Percentiles rank a stretch among this genome's conserved stretches.
These are phyloP conservation scores for Mucor mucedo DNA, from an alignment of 371 early-diverging fungal genomes.

Conservation along the genomic window DNA sequence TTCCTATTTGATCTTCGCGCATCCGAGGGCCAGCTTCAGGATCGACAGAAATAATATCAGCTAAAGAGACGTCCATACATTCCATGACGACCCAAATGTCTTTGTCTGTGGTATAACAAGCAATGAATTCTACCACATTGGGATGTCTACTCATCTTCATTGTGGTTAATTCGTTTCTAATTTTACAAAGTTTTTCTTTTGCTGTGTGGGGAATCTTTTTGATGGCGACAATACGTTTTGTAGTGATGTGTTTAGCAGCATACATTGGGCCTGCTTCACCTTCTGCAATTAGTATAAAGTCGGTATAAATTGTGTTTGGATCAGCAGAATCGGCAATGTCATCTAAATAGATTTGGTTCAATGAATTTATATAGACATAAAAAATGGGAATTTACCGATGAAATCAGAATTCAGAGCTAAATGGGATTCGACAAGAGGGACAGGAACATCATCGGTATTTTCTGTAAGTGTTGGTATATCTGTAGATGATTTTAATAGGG, in stretches of 20 bases:
- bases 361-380: not conserved
- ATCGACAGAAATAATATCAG: conserved; percentile 71
- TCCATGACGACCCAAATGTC: conserved; percentile 78
- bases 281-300: conserved; percentile 71
- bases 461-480: conserved; percentile 30
- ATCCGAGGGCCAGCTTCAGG: conserved; percentile 55
- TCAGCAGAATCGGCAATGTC: conserved; percentile 55
- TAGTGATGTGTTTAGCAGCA: conserved; percentile 60
- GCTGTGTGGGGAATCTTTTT: conserved; percentile 72
- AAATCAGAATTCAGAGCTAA: conserved; percentile 40
- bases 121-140: conserved; percentile 74
- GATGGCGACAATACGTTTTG: conserved; percentile 66
- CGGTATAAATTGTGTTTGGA: conserved; percentile 50
- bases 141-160: conserved; percentile 75
- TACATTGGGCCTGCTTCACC: conserved; percentile 82
- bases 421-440: conserved; percentile 4
- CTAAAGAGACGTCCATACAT: conserved; percentile 81
- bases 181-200: conserved; percentile 68
- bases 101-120: conserved; percentile 64
- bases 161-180: conserved; percentile 72
- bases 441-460: conserved; percentile 6
- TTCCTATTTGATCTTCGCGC: conserved; percentile 67
- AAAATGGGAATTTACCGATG: conserved; percentile 17
- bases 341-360: conserved; percentile 22
- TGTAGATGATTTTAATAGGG: conserved; percentile 29